Evolutionary conservation across 306 rosid genomes (phyloP), one percentile per base, ranked within the genome.

Genomic region (Medicago lupulina): DNA sequence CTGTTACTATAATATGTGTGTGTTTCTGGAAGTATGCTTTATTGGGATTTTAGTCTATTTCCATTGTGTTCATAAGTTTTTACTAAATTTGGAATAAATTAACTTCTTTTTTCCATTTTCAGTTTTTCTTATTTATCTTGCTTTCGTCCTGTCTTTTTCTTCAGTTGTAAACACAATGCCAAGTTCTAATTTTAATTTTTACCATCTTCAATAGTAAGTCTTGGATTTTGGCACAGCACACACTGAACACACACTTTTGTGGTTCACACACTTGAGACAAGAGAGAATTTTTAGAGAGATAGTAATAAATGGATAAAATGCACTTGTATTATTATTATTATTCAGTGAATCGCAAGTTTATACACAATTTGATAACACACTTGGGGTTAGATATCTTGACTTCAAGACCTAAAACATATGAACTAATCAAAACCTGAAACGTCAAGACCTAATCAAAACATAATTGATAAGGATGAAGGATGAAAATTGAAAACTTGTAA

Each of bases 371-470:
- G 41, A n/a, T 31, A 13, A 60, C 40, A 17, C 8, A 60, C 41
- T 60, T 28, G 66, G 66, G 12, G 41, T 60, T 25, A 25, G 39
- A 60, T 13, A 25, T 23, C 39, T 13, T 59, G 12, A 58, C 64
- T 58, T 15, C 38, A 59, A 23, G 41, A 25, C 41, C 66, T 60
- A 28, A 60, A 14, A 28, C 66, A 60, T 31, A 28, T 60, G 40
- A 28, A 31, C 67, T 31, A 34, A 34, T 61, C 67, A 61, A 34
- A 61, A 61, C 67, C 67, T 61, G 67, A 15, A 61, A 61, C 13
- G 4, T 19, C 44, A 61, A 61, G 67, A 61, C 43, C 19, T 61
- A 61, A 61, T 61, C 19, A 31, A 61, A 61, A n/a, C 39, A 59
- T 6, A 58, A 59, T 59, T 13, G 65, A 25, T 58, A 59, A 54